Base-by-base conservation (phyloP, 805 yeast genomes). In the Cyberlindnera mrakii region DNA sequence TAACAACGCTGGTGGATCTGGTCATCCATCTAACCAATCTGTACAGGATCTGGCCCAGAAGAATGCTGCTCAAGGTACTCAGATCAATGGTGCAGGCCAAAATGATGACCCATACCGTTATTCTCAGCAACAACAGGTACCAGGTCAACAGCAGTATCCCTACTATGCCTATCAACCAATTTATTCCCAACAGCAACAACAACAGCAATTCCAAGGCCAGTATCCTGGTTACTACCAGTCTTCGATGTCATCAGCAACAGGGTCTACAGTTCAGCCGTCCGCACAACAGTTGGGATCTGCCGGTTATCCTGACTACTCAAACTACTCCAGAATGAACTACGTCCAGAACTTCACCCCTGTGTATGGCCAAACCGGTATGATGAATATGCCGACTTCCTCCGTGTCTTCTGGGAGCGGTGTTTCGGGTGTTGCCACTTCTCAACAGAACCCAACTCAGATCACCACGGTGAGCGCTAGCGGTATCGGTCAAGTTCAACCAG, bases 401-500 rank as follows among this genome's bases (percentile, higher is more conserved):
- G 32, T 37, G 30, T 32, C 25, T 16, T 16, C 39, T 30, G 35
- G 18, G 14, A 17, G 14, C 20, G 53, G 37, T 23, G 44, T 53
- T 39, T 42, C 59, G 5, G 33, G 40, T 14, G 34, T 17, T 8
- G 27, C 46, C 17, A 27, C 40, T 30, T 33, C 39, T 8, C 34
- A 43, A 19, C 33, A 18, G 14, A 39, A 35, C 34, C 36, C 44
- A 34, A 16, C 41, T 18, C 42, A 39, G 35, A 46, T 44, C 30
- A 19, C 44, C 14, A 16, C 42, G 3, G 34, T 45, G 2, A 29
- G 48, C 4, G 44, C 50, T 9, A 53, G 58, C 13, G 48, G 55
- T 3, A 49, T 55, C 20, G 62, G 62, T 11, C 60, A 58, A 40
- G 52, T 55, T 20, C 62, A 58, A 34, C 62, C 62, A 5, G 50